A percentile compares a stretch with the other conserved stretches of the same genome.
These are phyloP conservation scores for Pogostemon cablin DNA, from an alignment of 257 asterid species.

Conservation along the genomic window DNA sequence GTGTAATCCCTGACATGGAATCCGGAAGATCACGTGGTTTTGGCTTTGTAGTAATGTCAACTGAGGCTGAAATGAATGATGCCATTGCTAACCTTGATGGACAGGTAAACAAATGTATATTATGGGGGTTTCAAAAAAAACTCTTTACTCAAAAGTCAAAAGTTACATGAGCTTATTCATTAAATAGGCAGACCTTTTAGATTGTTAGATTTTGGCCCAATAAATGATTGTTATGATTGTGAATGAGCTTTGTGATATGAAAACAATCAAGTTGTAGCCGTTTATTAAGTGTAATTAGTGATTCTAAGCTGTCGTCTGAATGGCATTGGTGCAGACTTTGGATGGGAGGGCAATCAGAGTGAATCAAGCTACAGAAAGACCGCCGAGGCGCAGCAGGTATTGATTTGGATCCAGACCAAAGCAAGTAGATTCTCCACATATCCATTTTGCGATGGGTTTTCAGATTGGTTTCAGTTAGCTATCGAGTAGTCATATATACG, in stretches of 20 bases:
- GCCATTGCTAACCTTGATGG: constrained; percentile 92
- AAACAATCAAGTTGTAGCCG: not conserved
- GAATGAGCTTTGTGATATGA: constrained; percentile 1
- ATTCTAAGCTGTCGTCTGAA: constrained; percentile 1
- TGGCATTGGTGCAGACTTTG: constrained; percentile 42
- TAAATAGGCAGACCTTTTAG: too few species aligned
- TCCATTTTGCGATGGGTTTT: constrained; percentile 19
- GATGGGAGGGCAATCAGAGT: constrained; percentile 55
- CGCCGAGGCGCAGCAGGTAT: constrained; percentile 41
- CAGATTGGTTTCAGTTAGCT: constrained; percentile 1
- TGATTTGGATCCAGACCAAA: constrained; percentile 28
- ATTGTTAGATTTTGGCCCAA: too few species aligned
- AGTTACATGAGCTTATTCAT: too few species aligned
- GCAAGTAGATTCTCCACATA: not conserved
- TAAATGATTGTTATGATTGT: not conserved
- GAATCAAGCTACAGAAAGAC: constrained; percentile 47
- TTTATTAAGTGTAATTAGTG: not conserved
- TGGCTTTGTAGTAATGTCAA: constrained; percentile 87
- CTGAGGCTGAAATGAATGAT: constrained; percentile 74
- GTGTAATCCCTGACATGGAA: constrained; percentile 76
- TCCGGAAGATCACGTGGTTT: constrained; percentile 91
- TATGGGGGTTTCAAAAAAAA: too few species aligned
- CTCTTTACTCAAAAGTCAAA: too few species aligned
- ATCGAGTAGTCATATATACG: not conserved
- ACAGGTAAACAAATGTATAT: constrained; percentile 48